Conservation (phyloP, 495 filamentous ascomycete species). For the Penicillium egyptiacum region DNA sequence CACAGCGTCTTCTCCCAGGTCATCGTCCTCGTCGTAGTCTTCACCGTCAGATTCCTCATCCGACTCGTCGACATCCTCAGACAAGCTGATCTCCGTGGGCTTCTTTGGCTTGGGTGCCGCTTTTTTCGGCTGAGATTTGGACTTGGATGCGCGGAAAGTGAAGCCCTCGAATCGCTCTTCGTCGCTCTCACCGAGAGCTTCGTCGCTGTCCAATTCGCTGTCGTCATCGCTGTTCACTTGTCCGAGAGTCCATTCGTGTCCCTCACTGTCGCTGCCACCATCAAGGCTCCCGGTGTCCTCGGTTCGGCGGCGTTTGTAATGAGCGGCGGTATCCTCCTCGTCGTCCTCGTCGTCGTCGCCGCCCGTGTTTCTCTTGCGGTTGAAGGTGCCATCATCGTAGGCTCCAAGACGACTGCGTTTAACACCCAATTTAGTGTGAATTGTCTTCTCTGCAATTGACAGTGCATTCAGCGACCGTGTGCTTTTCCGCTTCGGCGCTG, state of each 20-base stretch:
- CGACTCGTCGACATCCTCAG: conserved; percentile 56
- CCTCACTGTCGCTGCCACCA: conserved; percentile 78
- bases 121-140: conserved; percentile 36
- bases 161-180: conserved; percentile 78
- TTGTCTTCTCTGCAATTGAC: conserved; percentile 71
- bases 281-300: conserved; percentile 44
- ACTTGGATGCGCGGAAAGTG: conserved; percentile 64
- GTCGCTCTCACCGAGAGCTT: conserved; percentile 88
- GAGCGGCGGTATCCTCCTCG: conserved; percentile 53
- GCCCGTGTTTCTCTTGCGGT: conserved; percentile 44
- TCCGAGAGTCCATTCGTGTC: conserved; percentile 83
- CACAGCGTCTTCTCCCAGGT: conserved; percentile 80
- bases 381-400: conserved; percentile 45
- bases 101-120: conserved; percentile 25
- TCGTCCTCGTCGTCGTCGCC: conserved; percentile 42
- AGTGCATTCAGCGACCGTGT: conserved; percentile 77
- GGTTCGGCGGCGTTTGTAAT: conserved; percentile 46
- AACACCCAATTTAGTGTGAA: conserved; percentile 50
- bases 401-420: conserved; percentile 59
- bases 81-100: conserved; percentile 50
- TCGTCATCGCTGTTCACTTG: conserved; percentile 74
- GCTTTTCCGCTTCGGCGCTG: conserved; percentile 48
- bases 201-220: conserved; percentile 85
- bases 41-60: conserved; percentile 50
- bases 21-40: conserved; percentile 47